phyloP scores from a whole-genome alignment of 768 basidiomycete species.

The Pseudohyphozyma bogoriensis region DNA sequence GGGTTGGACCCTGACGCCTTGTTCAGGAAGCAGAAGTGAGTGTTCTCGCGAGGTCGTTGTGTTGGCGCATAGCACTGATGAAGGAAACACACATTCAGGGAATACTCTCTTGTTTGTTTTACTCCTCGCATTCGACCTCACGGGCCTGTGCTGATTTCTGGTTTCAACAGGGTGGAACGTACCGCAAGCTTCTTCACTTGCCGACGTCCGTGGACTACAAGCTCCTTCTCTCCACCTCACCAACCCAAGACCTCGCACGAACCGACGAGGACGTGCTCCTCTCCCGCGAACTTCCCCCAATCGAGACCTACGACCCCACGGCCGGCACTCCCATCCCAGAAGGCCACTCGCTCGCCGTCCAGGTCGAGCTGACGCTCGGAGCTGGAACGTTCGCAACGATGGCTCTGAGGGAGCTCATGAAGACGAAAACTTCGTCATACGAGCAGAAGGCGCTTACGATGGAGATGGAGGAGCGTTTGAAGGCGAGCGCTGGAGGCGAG shows the following conservation, averaged over 20 bases:
- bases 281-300: slow-evolving; percentile 60
- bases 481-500: neutral
- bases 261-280: slow-evolving; percentile 90
- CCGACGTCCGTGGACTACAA: slow-evolving; percentile 75
- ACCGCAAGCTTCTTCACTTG: slow-evolving; percentile 78
- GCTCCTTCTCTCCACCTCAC: slow-evolving; percentile 79
- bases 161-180: slow-evolving; percentile 71
- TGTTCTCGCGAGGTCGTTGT: neutral
- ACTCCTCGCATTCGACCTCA: neutral
- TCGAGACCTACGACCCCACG: slow-evolving; percentile 39
- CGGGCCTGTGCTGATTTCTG: neutral
- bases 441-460: neutral
- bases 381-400: slow-evolving; percentile 95
- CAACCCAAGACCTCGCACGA: slow-evolving; percentile 81
- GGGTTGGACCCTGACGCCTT: slow-evolving; percentile 86
- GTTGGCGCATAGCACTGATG: slow-evolving; percentile 1
- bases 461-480: neutral
- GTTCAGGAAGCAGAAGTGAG: slow-evolving; percentile 77
- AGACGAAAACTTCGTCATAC: slow-evolving; percentile 77
- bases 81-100: slow-evolving; percentile 22
- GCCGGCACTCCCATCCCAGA: slow-evolving; percentile 39
- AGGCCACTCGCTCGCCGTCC: slow-evolving; percentile 79
- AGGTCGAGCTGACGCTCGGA: slow-evolving; percentile 71
- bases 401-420: slow-evolving; percentile 89
- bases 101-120: slow-evolving; percentile 27